A percentile compares a stretch with the other conserved stretches of the same genome.
phyloP scores from a whole-genome alignment of 2,329 filamentous ascomycete genomes.

The Sporothrix luriei region DNA sequence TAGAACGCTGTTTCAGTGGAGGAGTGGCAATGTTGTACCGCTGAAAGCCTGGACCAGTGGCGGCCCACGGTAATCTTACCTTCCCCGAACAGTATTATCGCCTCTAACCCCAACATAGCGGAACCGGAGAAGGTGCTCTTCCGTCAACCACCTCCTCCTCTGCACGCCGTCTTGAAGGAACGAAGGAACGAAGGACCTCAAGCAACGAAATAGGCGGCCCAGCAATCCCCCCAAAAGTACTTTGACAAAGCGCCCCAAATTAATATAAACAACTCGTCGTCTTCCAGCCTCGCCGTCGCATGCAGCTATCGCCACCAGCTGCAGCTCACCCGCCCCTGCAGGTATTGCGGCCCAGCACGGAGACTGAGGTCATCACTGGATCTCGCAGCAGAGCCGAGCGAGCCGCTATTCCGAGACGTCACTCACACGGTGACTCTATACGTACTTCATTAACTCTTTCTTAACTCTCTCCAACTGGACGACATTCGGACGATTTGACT shows the following conservation, averaged over 20 bases:
- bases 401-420: background rate
- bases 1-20: background rate
- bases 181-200: slow-evolving; percentile 18
- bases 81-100: slow-evolving; percentile 6
- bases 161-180: slow-evolving; percentile 1
- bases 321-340: slow-evolving; percentile 6
- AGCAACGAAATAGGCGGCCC: background rate
- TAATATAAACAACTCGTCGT: background rate
- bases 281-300: background rate
- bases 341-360: slow-evolving; percentile 15
- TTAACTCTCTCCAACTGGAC: background rate
- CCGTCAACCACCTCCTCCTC: slow-evolving; percentile 11
- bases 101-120: slow-evolving; percentile 20
- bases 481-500: background rate
- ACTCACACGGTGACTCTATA: background rate
- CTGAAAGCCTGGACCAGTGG: slow-evolving; percentile 15
- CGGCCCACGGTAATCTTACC: background rate
- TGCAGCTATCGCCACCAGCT: slow-evolving; percentile 20
- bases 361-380: slow-evolving; percentile 16
- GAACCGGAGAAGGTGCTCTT: slow-evolving; percentile 32
- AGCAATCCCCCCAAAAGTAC: background rate
- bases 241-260: background rate
- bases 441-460: no score
- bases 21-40: background rate
- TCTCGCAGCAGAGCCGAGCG: background rate